Conservation (phyloP, 352 stramenopile genomes). For the Phytophthora uliginosa region DNA sequence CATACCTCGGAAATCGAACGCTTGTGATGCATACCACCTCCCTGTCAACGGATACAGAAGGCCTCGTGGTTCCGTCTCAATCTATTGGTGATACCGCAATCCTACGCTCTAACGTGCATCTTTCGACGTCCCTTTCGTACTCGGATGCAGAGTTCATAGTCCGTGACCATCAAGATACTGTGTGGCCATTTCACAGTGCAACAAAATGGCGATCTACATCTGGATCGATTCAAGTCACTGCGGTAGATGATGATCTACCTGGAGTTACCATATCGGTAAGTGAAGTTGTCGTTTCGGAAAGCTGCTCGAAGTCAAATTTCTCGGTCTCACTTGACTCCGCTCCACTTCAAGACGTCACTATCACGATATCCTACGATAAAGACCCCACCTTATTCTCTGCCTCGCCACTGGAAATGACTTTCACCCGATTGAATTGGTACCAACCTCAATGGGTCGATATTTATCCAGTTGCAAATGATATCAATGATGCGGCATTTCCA, state of each 20-base stretch:
- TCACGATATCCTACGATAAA: slow-evolving; percentile 57
- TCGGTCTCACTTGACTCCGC: slow-evolving; percentile 72
- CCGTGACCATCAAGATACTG: slow-evolving; percentile 20
- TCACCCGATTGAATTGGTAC: slow-evolving; percentile 62
- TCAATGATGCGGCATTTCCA: slow-evolving; percentile 61
- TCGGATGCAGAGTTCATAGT: slow-evolving; percentile 54
- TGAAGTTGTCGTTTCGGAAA: slow-evolving; percentile 56
- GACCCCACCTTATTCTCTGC: slow-evolving; percentile 50
- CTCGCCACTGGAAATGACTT: slow-evolving; percentile 54
- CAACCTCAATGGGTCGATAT: slow-evolving; percentile 59
- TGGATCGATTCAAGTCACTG: slow-evolving; percentile 44
- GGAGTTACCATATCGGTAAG: slow-evolving; percentile 62
- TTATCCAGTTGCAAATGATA: slow-evolving; percentile 50
- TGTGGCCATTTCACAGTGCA: slow-evolving; percentile 55
- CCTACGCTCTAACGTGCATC: slow-evolving; percentile 21
- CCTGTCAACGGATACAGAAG: slow-evolving; percentile 38
- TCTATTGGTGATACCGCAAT: slow-evolving; percentile 31
- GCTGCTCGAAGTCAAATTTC: slow-evolving; percentile 48
- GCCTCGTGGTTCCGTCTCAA: slow-evolving; percentile 44
- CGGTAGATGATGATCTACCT: slow-evolving; percentile 77
- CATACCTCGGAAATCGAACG: slow-evolving; percentile 59
- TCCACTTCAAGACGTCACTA: slow-evolving; percentile 52
- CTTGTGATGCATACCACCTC: slow-evolving; percentile 46
- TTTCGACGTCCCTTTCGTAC: slow-evolving; percentile 49
- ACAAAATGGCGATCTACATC: slow-evolving; percentile 43